These are phyloP conservation scores for Acer negundo DNA, from an alignment of 345 rosid genomes.

Conservation along the genomic window DNA sequence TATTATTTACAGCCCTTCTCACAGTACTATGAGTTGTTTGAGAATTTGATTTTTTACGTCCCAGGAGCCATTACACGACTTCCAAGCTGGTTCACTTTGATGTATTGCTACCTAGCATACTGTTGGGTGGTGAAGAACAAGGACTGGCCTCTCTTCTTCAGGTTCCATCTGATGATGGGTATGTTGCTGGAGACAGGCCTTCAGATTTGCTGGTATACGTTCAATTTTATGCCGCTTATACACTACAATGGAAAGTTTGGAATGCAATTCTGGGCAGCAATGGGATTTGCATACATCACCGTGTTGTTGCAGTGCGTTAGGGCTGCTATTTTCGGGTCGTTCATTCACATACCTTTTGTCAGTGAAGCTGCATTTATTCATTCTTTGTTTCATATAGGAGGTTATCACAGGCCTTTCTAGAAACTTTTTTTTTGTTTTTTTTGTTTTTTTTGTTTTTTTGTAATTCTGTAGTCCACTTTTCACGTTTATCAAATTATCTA, in stretches of 20 bases:
- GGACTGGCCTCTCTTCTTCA: constrained; percentile 71
- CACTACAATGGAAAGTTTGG: constrained; percentile 70
- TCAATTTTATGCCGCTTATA: constrained; percentile 78
- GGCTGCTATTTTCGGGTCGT: constrained; percentile 66
- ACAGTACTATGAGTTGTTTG: constrained; percentile 51
- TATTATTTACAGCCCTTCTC: constrained; percentile 67
- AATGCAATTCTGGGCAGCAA: constrained; percentile 66
- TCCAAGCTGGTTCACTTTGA: constrained; percentile 76
- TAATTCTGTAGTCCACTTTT: not conserved
- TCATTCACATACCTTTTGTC: constrained; percentile 59
- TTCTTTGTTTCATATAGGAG: constrained; percentile 63
- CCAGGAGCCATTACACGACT: constrained; percentile 75
- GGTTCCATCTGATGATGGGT: constrained; percentile 94
- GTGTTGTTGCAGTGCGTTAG: constrained; percentile 63
- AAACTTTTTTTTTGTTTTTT: too few species aligned
- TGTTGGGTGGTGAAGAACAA: constrained; percentile 66
- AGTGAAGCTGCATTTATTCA: constrained; percentile 79
- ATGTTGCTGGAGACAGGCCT: constrained; percentile 69
- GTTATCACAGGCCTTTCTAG: constrained; percentile 46
- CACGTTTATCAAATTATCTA: not conserved
- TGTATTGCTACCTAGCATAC: constrained; percentile 61
- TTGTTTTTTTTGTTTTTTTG: too few species aligned
- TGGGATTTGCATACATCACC: constrained; percentile 59
- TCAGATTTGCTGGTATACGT: constrained; percentile 62
- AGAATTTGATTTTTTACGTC: constrained; percentile 56